Evolutionary conservation across 164 flowering plant species (phyloP), one percentile per base, ranked within the genome.

Genomic region (Chimonanthus salicifolius): DNA sequence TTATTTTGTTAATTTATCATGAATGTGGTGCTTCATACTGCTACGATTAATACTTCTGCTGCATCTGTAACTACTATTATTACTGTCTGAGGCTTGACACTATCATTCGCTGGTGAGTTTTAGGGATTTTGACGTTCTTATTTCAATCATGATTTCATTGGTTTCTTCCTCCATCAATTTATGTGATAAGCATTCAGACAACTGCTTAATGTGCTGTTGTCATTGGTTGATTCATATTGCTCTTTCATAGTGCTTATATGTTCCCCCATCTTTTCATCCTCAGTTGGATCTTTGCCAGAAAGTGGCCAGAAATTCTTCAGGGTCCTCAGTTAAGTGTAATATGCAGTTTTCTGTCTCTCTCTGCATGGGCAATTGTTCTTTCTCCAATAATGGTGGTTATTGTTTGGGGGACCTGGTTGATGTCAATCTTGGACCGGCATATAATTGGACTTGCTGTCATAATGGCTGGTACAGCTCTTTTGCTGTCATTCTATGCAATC

Each of bases 241-340:
- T 15, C 33, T 33, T 33, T 54, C 16, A 54, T 13, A n/a, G 60
- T 54, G 60, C 60, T 54, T 54, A 54, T 54, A 13, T 11, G 16
- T 9, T 10, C 3, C 15, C 15, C 15, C 16, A 3, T 18, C 44
- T 71, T 62, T 78, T 62, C 67, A 44, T 77, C 76, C 69, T 71
- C 95, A 96, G 99, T 83, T 96, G 98, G 99, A 90, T 94, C 69
- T 94, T 94, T 84, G 99, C 99, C 67, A 83, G 99, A 76, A 96
- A 90, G 84, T 96, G 99, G 99, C 97, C 98, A 54, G 75, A 77
- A 54, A 68, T 91, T 62, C 79, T 96, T 66, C 89, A 87, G 78
- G 97, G 97, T 6, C 88, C 90, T 64, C 97, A 87, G 69, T 82
- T 96, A 76, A 84, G 89, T 78, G 65, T 84, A 45, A n/a, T 96